These are phyloP conservation scores for Hymenoscyphus linearis DNA, from an alignment of 2,329 filamentous ascomycete genomes.

Conservation along the genomic window DNA sequence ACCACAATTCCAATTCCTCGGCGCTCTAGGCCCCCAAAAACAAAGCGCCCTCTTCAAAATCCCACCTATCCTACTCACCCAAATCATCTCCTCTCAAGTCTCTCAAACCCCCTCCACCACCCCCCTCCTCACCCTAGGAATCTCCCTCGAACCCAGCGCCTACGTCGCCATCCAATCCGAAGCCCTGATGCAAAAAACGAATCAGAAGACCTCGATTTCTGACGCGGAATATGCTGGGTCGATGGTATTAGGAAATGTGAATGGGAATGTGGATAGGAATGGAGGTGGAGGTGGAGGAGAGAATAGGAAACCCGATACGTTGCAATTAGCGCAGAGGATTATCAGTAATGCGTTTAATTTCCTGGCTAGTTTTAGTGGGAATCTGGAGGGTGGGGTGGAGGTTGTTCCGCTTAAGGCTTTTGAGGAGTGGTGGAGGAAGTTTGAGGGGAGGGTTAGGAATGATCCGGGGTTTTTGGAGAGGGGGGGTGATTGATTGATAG, in stretches of 20 bases:
- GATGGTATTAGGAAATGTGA: no score
- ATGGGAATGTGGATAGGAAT: no score
- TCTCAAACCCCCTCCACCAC: no score
- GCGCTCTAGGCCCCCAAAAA: conserved; percentile 83
- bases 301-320: conserved; percentile 46
- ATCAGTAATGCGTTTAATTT: conserved; percentile 98
- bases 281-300: conserved; percentile 7
- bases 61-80: conserved; percentile 29
- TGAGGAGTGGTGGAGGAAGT: conserved; percentile 97
- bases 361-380: conserved; percentile 76
- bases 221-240: no score
- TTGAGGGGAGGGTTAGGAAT: conserved; percentile 76
- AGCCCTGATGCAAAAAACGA: conserved; percentile 20
- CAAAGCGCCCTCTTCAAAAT: conserved; percentile 89
- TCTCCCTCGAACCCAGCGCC: conserved; percentile 72
- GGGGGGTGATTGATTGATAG: conserved; percentile 31
- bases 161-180: conserved; percentile 64
- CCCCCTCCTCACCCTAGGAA: conserved; percentile 63
- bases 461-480: conserved; percentile 88
- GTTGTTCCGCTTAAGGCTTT: conserved; percentile 93
- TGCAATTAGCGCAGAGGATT: conserved; percentile 82
- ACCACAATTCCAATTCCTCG: conserved; percentile 69
- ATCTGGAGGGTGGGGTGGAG: conserved; percentile 62
- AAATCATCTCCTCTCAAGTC: conserved; percentile 27
- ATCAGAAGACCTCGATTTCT: no score